Evolutionary conservation across 352 stramenopile genomes (phyloP).

Genomic region (Peronospora belbahrii): DNA sequence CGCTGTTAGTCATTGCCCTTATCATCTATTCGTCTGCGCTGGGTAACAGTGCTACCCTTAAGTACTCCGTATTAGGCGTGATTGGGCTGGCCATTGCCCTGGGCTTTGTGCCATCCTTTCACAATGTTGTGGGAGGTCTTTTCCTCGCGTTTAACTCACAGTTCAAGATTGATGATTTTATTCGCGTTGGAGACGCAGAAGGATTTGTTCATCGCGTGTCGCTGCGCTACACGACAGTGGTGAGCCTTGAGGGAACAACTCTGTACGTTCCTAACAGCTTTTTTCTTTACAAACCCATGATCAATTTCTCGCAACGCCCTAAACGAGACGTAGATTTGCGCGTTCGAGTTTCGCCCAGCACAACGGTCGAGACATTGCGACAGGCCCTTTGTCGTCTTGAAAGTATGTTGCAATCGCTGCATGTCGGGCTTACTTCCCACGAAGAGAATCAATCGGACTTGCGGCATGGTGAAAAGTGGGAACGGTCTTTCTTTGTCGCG

Average conservation of each 20-base stretch:
- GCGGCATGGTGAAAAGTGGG: slow-evolving; percentile 72
- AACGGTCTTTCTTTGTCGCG: slow-evolving; percentile 78
- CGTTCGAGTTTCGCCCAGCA: slow-evolving; percentile 49
- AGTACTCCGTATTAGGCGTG: slow-evolving; percentile 79
- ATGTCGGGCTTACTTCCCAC: slow-evolving; percentile 81
- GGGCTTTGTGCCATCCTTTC: slow-evolving; percentile 81
- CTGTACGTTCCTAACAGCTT: slow-evolving; percentile 84
- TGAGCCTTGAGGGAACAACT: slow-evolving; percentile 75
- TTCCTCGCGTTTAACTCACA: slow-evolving; percentile 86
- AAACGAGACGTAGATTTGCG: slow-evolving; percentile 78
- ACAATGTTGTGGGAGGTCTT: slow-evolving; percentile 81
- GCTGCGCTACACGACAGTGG: slow-evolving; percentile 75
- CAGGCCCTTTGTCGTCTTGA: slow-evolving; percentile 54
- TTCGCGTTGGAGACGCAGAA: slow-evolving; percentile 62
- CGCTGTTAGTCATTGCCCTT: slow-evolving; percentile 67
- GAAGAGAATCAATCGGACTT: slow-evolving; percentile 79
- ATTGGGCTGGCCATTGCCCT: slow-evolving; percentile 78
- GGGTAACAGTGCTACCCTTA: slow-evolving; percentile 59
- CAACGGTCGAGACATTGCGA: slow-evolving; percentile 52
- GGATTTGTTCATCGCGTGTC: slow-evolving; percentile 80
- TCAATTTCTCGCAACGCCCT: slow-evolving; percentile 80
- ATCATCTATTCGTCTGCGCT: slow-evolving; percentile 83
- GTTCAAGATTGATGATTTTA: slow-evolving; percentile 86
- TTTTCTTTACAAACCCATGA: slow-evolving; percentile 87
- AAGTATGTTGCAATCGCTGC: slow-evolving; percentile 73